Evolutionary conservation across 2,329 filamentous ascomycete species (phyloP).

Genomic region (Xylaria sp.): DNA sequence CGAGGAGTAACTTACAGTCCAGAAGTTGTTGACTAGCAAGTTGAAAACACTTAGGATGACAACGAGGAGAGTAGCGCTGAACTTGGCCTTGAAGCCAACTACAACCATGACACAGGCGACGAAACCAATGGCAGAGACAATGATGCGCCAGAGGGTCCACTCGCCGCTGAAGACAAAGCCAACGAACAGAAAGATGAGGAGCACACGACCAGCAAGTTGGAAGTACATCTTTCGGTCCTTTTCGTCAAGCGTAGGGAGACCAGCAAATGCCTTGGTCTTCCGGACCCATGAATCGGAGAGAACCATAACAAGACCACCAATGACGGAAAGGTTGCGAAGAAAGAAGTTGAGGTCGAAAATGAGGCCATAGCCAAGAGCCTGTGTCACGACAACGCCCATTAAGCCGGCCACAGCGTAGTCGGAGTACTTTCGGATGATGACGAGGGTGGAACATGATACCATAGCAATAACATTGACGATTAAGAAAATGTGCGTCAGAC

Average conservation of each 20-base stretch:
- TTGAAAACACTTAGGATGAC: slow-evolving; percentile 97
- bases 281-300: slow-evolving; percentile 97
- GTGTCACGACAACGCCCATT: slow-evolving; percentile 86
- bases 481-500: slow-evolving; percentile 91
- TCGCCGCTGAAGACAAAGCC: slow-evolving; percentile 95
- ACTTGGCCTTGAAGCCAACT: slow-evolving; percentile 99
- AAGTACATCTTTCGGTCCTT: slow-evolving; percentile 99
- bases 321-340: slow-evolving; percentile 96
- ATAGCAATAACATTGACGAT: slow-evolving; percentile 89
- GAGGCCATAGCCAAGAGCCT: slow-evolving; percentile 94
- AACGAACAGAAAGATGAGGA: slow-evolving; percentile 96
- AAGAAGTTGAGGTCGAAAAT: slow-evolving; percentile 99
- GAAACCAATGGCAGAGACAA: slow-evolving; percentile 84
- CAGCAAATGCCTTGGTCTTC: slow-evolving; percentile 96
- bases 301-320: slow-evolving; percentile 97
- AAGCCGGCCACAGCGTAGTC: slow-evolving; percentile 92
- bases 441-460: slow-evolving; percentile 78
- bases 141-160: slow-evolving; percentile 87
- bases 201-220: slow-evolving; percentile 92
- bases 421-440: slow-evolving; percentile 91
- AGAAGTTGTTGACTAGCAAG: slow-evolving; percentile 98
- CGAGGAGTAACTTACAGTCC: slow-evolving; percentile 76
- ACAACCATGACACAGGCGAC: slow-evolving; percentile 98
- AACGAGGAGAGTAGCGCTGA: slow-evolving; percentile 93
- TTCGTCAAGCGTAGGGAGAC: slow-evolving; percentile 91